These are phyloP conservation scores for Obelidium mucronatum DNA, from an alignment of 192 early-diverging fungal genomes.

Conservation along the genomic window DNA sequence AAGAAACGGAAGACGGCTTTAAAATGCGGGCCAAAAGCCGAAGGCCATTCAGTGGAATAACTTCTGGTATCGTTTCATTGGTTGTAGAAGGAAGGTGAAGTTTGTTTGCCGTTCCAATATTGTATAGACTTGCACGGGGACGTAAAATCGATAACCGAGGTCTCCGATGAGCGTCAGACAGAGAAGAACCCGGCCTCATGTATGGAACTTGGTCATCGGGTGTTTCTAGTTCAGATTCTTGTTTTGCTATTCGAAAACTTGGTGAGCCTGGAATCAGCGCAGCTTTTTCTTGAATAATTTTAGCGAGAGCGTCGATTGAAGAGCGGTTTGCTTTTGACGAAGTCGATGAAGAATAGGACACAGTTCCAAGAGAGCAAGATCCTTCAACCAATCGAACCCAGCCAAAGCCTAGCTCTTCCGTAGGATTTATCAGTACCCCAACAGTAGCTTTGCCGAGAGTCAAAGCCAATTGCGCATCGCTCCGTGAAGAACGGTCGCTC, in stretches of 20 bases:
- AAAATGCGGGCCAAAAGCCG: neutral
- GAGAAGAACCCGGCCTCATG: neutral
- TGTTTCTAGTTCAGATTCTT: neutral
- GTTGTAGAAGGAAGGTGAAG: neutral
- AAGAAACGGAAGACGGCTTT: neutral
- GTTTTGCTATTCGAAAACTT: neutral
- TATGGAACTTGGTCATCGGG: neutral
- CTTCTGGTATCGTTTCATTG: neutral
- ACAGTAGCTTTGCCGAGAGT: neutral
- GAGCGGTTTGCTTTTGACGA: neutral
- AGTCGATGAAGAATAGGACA: too few relatives aligned
- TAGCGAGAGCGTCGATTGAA: neutral
- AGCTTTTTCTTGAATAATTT: neutral
- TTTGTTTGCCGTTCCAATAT: neutral
- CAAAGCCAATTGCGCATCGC: neutral
- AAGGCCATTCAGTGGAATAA: neutral
- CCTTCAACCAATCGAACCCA: too few relatives aligned
- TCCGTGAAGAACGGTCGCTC: neutral
- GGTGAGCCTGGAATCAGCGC: neutral
- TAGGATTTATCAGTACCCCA: neutral
- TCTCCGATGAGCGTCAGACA: conserved; percentile 3
- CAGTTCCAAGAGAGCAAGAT: neutral
- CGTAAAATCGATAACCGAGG: conserved; percentile 20
- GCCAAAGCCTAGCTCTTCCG: neutral
- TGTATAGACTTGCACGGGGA: conserved; percentile 9